phyloP scores from a whole-genome alignment of 202 grass and related monocot genomes.

The Cymbopogon flexuosus region DNA sequence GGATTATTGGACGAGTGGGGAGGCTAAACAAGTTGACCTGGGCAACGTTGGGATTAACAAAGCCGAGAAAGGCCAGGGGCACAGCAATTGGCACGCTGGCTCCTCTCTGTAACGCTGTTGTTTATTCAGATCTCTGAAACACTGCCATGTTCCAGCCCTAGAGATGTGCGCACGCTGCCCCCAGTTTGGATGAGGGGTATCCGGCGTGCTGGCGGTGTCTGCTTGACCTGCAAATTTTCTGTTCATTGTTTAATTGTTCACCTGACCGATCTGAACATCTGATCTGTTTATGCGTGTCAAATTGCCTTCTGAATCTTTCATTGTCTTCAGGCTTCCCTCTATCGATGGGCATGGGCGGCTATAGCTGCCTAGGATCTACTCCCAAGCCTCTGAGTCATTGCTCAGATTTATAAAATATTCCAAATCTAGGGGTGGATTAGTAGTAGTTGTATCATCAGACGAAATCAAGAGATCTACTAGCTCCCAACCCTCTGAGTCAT shows the following conservation, averaged over 20 bases:
- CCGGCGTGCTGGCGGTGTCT: background rate
- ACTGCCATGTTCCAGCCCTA: constrained; percentile 35
- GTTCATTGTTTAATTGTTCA: constrained; percentile 14
- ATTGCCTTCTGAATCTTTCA: background rate
- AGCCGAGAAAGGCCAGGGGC: constrained; percentile 1
- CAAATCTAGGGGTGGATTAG: constrained; percentile 12
- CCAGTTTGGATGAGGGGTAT: constrained; percentile 8
- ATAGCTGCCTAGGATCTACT: constrained; percentile 1
- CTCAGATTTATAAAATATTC: too few relatives aligned
- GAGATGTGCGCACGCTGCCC: constrained; percentile 33
- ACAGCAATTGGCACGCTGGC: constrained; percentile 31
- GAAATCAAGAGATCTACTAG: background rate
- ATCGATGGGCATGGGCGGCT: background rate
- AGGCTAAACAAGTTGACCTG: constrained; percentile 57
- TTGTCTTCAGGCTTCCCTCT: background rate
- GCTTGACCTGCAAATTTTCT: constrained; percentile 19
- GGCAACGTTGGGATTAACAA: constrained; percentile 18
- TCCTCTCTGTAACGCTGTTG: constrained; percentile 20
- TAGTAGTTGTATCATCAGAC: background rate
- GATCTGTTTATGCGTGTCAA: constrained; percentile 15
- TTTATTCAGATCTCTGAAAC: constrained; percentile 38
- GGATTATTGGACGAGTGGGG: constrained; percentile 26
- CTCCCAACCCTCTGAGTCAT: too few relatives aligned
- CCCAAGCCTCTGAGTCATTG: too few relatives aligned
- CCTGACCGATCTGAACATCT: constrained; percentile 29